Base-by-base conservation (phyloP, 768 basidiomycete species). In the Harrya chromipes region DNA sequence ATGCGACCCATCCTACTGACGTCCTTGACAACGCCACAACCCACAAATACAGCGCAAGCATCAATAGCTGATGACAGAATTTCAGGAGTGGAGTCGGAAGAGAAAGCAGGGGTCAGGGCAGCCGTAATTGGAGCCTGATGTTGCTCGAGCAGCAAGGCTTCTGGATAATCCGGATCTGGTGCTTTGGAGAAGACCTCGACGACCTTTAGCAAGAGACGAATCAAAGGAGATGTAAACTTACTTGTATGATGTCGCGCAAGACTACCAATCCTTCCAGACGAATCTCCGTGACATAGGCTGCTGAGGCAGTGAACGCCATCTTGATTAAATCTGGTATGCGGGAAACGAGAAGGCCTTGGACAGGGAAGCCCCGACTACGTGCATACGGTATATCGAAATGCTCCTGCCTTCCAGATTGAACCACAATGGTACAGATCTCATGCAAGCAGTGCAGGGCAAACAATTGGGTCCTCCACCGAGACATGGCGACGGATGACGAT, bases 91-190 rank as follows among this genome's bases (percentile, higher is more conserved):
- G 94, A 91, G 63, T 98, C 97, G 0, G 91, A 79, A 1, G 92
- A 93, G 62, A 99, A 98, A 0, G 94, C 94, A 0, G 97, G 95
- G 0, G 95, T 98, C 16, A 98, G 77, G 0, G 97, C 97, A 17
- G 97, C 93, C 2, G 95, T 97, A 52, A 99, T 95, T 0, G 97
- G 95, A 0, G 97, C 95, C 70, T 99, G 97, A 67, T 97, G 89
- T 66, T 99, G 97, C 64, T 99, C 95, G 12, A 99, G 80, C 3
- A 99, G 74, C 6, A 94, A 74, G 0, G 90, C 83, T 51, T 91
- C 91, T 29, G 90, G 88, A 58, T 92, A 98, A 45, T 93, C 93
- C 2, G 94, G 91, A 70, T 99, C 97, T 0, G 91, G 89, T 6
- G 90, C 80, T 24, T 75, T 70, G 2, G 91, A 81, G 68, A 99